Evolutionary conservation across 2,329 filamentous ascomycete genomes (phyloP), one percentile per base, ranked within the genome.

Genomic region (Epichloe glyceriae): DNA sequence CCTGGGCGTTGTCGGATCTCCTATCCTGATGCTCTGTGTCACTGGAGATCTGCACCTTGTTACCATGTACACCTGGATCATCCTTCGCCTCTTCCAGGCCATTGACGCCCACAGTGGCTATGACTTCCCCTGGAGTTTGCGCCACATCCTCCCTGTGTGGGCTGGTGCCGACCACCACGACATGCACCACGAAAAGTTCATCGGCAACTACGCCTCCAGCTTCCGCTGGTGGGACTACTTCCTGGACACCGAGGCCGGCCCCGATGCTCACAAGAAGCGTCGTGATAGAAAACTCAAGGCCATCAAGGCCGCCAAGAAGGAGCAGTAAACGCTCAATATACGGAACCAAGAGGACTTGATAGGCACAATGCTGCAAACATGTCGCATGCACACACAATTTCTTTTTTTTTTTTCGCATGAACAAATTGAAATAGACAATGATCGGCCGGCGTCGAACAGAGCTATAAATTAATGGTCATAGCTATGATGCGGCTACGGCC

Each of bases 161-260:
- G 91, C 91, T 50, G 93, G 93, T 55, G 93, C 93, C 50, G 83
- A 95, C 61, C 91, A 97, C 73, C 93, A 98, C 73, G 93, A 98
- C 64, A 75, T 89, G 43, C 93, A 98, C 73, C 93, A 98, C 73
- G 93, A 98, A 75, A 88, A 89, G 67, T 98, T 98, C 73, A 89
- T 98, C 56, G 93, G 93, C 61, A 98, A 98, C 76, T 98, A 97
- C 68, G 76, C 91, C 48, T 95, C 89, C 65, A 95, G 88, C 75
- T 98, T 98, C 82, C 81, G 91, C 69, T 98, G 93, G 93, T 98
- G 93, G 93, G 93, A 98, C 73, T 95, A 86, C 68, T 68, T 83
- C 60, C 78, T 97, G 58, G 90, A 96, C 70, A 98, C 93, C 55
- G 91, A 98, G 77, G 88, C 88, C 56, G 88, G 87, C 49, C 80